Evolutionary conservation across 768 basidiomycete species (phyloP), one percentile per base, ranked within the genome.

Genomic region (Daedalea quercina): DNA sequence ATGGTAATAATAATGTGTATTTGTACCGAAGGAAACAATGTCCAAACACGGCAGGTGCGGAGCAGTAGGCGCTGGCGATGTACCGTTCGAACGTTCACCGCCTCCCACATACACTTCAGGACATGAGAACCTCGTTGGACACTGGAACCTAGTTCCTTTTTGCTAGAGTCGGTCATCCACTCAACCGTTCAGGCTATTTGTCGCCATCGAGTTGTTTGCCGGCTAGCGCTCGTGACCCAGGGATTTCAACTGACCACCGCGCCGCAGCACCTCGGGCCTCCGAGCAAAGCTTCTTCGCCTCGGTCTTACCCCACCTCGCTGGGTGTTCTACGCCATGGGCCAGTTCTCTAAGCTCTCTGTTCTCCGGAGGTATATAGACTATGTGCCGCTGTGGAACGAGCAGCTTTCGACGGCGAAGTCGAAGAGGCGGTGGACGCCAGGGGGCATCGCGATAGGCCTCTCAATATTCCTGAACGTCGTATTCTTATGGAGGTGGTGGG

Each of bases 391-490:
- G 28, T 47, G 45, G 45, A 31, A 47, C 45, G 45, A 47, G 25
- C 17, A 26, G 25, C 9, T 26, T n/a, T 25, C 25, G 26, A 28
- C 25, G 24, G 8, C 45, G 24, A 28, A 47, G 25, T 15, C 25
- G 45, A 26, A 12, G 17, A 25, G 45, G n/a, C 45, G 45, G 28
- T 47, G 45, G 24, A 22, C 45, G 9, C 28, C 25, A n/a, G 25
- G 24, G 6, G 25, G 19, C 24, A 28, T 47, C 24, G 45, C 45
- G 6, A 28, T 58, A 47, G 47, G 22, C 34, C 22, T 58, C 2
- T 58, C 57, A 2, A 41, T 55, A 3, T 24, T 53, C 11, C 35
- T 52, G 35, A 58, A 58, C 41, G 7, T 58, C 15, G 41, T 53
- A 20, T 51, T 53, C 24, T 33, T 23, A 9, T 35, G 28, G 34